phyloP scores from a whole-genome alignment of 2,329 filamentous ascomycete genomes.

The Cladobotryum mycophilum region DNA sequence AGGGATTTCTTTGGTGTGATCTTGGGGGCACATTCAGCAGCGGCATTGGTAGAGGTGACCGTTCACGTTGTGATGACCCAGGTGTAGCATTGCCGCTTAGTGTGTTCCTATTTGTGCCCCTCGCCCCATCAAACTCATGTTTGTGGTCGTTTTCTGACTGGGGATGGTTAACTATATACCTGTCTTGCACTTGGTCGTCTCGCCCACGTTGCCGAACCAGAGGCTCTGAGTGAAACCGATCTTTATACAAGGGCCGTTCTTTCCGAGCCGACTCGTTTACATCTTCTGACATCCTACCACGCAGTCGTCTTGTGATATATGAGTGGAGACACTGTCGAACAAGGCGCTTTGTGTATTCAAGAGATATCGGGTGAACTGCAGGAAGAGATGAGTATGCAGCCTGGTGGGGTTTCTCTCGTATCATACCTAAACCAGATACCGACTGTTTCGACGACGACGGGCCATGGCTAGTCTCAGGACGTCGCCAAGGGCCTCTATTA shows the following conservation, averaged over 20 bases:
- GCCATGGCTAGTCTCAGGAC: slow-evolving; percentile 18
- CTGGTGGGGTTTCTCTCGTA: background rate
- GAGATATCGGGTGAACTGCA: slow-evolving; percentile 26
- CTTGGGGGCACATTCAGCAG: slow-evolving; percentile 12
- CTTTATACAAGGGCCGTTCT: slow-evolving; percentile 7
- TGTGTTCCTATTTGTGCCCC: no score
- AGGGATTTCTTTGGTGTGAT: slow-evolving; percentile 13
- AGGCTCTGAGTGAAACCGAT: slow-evolving; percentile 7
- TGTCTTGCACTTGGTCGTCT: background rate
- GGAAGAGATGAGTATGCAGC: slow-evolving; percentile 1
- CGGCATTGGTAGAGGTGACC: slow-evolving; percentile 21
- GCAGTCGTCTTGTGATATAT: slow-evolving; percentile 23
- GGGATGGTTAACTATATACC: background rate
- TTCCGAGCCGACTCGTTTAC: slow-evolving; percentile 8
- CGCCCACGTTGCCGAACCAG: slow-evolving; percentile 2
- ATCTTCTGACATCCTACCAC: background rate
- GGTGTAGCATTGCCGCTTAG: slow-evolving; percentile 25
- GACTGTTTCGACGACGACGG: slow-evolving; percentile 1
- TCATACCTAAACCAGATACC: slow-evolving; percentile 7
- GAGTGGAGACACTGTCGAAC: slow-evolving; percentile 28
- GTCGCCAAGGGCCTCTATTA: slow-evolving; percentile 15
- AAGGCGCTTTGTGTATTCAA: slow-evolving; percentile 28
- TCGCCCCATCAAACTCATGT: slow-evolving; percentile 32
- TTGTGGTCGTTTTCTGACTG: slow-evolving; percentile 10
- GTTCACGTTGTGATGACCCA: slow-evolving; percentile 39